These are phyloP conservation scores for Porcisia deanei DNA, from an alignment of 208 protist species.

Conservation along the genomic window DNA sequence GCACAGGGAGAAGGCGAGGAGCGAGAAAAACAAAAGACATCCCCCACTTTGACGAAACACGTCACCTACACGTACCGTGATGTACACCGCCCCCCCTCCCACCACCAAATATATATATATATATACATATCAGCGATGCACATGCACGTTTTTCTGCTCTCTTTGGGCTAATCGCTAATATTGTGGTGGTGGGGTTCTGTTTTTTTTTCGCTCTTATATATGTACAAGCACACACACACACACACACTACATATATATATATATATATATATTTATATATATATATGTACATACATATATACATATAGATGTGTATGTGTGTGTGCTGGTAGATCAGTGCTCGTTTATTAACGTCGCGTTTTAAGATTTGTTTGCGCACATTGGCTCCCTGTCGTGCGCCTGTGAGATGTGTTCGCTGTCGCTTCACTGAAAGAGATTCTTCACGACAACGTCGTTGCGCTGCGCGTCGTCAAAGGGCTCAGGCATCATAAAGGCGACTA, in stretches of 20 bases:
- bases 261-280: background rate
- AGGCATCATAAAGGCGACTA: conserved; percentile 80
- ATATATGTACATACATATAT: background rate
- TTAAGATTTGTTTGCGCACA: background rate
- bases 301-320: background rate
- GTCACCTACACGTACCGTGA: too few species aligned
- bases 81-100: too few species aligned
- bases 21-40: too few species aligned
- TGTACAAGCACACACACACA: background rate
- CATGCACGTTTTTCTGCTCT: too few species aligned
- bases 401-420: background rate
- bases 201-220: background rate
- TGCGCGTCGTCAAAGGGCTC: conserved; percentile 55
- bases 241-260: background rate
- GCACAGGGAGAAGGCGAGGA: too few species aligned
- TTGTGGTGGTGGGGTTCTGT: background rate
- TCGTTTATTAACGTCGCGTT: background rate
- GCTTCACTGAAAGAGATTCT: conserved; percentile 77
- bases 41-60: too few species aligned
- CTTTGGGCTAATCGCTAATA: too few species aligned
- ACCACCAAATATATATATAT: too few species aligned
- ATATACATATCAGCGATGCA: too few species aligned
- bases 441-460: conserved; percentile 70
- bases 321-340: background rate
- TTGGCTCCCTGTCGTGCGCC: background rate